These are phyloP conservation scores for Fragilaria crotonensis DNA, from an alignment of 108 stramenopile genomes.

Conservation along the genomic window DNA sequence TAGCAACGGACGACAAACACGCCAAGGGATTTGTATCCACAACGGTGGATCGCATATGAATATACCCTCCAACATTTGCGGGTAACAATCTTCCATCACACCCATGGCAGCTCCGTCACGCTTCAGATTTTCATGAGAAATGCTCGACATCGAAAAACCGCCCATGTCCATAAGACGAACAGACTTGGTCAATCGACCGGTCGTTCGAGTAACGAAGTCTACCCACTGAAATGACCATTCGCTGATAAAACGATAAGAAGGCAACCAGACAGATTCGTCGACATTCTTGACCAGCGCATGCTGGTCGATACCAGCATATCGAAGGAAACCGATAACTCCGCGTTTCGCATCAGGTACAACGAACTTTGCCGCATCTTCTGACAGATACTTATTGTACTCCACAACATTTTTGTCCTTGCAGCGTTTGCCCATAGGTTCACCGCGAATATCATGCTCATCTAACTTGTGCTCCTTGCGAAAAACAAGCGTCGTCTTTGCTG, in stretches of 20 bases:
- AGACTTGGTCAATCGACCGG: not conserved
- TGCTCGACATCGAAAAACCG: not conserved
- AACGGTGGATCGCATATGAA: constrained; percentile 10
- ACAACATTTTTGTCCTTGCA: not conserved
- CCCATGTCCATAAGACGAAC: not conserved
- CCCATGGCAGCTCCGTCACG: constrained; percentile 7
- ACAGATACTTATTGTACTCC: not conserved
- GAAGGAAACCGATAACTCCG: not conserved
- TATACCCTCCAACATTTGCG: constrained; percentile 19
- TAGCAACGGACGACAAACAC: too few relatives aligned
- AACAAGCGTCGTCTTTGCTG: constrained; percentile 7
- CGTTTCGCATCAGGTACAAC: not conserved
- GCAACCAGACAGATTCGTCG: not conserved
- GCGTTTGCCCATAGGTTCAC: not conserved
- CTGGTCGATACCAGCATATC: not conserved
- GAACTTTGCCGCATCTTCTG: not conserved
- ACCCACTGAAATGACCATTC: not conserved
- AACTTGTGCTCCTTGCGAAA: constrained; percentile 13
- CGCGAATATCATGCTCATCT: constrained; percentile 16
- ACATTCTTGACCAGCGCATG: not conserved
- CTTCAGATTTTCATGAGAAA: not conserved
- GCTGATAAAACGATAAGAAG: not conserved
- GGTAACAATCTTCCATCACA: constrained; percentile 21
- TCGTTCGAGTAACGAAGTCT: not conserved
- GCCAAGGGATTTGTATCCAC: too few relatives aligned